Evolutionary conservation across 768 basidiomycete genomes (phyloP), one percentile per base, ranked within the genome.

Genomic region (Paxillus ammoniavirescens): DNA sequence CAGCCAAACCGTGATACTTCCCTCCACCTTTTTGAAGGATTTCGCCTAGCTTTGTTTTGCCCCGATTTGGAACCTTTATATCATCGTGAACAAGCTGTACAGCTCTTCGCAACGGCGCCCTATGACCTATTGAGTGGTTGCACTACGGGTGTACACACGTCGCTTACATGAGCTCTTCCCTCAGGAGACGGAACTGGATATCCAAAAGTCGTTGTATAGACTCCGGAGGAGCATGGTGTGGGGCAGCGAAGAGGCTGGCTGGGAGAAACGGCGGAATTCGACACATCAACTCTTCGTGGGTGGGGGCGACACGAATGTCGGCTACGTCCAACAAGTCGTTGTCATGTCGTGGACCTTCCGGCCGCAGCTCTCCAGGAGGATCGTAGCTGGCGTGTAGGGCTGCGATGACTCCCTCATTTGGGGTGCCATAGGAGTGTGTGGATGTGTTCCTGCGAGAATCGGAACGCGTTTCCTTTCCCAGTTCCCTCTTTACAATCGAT

Each of bases 121-220:
- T 84, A 47, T 2, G 50, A 36, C 36, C 42, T 42, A 35, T 57
- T 35, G 37, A 45, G 33, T 45, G 15, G 33, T n/a, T 6, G 17
- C 12, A n/a, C 30, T 28, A 23, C 31, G 14, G 18, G 0, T 40
- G 37, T 7, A 42, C 42, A 4, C 2, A 2, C n/a, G 5, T 14
- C 7, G 63, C 81, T 21, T 60, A 86, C 81, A 78, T 86, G 15
- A 87, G 69, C 52, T 91, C 89, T 57, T 90, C 89, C 36, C 89
- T 74, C 35, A 91, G 70, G 0, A 91, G 75, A 33, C 89, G 81
- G 65, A 87, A 91, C 58, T 91, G 87, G 4, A 86, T 79, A 53
- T 92, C 90, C 10, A 90, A 69, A 18, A 85, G 71, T 8, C 83
- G 73, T 51, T 86, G 77, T 80, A 91, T 88, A 21, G 81, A 82